A percentile compares a stretch with the other conserved stretches of the same genome.
These are phyloP conservation scores for Globisporangium irregulare DNA, from an alignment of 352 stramenopile genomes.

Conservation along the genomic window DNA sequence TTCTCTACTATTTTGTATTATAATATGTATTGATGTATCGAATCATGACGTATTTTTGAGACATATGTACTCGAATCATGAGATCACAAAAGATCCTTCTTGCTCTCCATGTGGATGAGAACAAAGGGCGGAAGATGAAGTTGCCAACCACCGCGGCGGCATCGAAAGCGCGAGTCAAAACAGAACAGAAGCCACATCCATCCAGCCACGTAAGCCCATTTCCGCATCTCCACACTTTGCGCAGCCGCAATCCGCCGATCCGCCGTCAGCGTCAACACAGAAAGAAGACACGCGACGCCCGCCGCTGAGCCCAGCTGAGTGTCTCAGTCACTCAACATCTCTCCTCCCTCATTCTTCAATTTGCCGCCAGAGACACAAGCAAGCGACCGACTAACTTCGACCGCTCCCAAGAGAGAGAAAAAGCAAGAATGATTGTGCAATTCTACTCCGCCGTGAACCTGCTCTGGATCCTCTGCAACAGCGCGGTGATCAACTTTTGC, in stretches of 20 bases:
- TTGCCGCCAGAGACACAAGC: neutral
- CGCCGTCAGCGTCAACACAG: neutral
- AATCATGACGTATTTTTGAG: neutral
- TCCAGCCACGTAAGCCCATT: neutral
- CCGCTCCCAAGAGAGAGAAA: neutral
- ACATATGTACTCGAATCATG: neutral
- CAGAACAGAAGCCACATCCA: neutral
- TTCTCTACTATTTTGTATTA: too few species aligned
- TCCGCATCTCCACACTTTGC: neutral
- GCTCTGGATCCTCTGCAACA: constrained; percentile 85
- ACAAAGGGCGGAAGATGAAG: constrained; percentile 11
- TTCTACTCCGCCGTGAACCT: constrained; percentile 76
- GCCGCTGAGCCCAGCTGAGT: neutral
- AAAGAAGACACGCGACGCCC: neutral
- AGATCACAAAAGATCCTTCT: neutral
- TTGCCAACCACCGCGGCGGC: constrained; percentile 2
- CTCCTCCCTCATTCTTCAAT: neutral
- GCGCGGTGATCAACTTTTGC: constrained; percentile 72
- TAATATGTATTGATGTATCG: neutral
- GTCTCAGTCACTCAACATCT: neutral
- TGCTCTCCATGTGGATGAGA: neutral
- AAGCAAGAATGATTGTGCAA: constrained; percentile 45
- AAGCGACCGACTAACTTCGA: neutral
- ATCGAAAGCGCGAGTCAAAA: constrained; percentile 8
- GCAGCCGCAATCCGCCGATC: neutral